Percentiles rank a stretch among this genome's conserved stretches.
These are phyloP conservation scores for Penicillium sp. DNA, from an alignment of 2,329 filamentous ascomycete species.

Conservation along the genomic window DNA sequence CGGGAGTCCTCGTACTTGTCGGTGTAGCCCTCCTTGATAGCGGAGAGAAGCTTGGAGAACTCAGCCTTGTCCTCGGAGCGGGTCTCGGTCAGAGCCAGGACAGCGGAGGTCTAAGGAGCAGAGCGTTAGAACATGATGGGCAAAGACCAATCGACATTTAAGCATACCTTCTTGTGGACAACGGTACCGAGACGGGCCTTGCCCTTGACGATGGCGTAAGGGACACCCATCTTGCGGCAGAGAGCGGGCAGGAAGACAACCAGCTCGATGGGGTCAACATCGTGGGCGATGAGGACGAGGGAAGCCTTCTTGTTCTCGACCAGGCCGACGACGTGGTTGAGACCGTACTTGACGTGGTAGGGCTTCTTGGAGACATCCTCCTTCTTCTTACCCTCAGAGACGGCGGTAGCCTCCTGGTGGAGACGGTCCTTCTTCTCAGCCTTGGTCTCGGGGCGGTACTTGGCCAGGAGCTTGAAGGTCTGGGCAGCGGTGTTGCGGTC, in stretches of 20 bases:
- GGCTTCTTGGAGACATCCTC: slow-evolving; percentile 99
- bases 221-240: slow-evolving; percentile 99
- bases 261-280: slow-evolving; percentile 98
- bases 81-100: slow-evolving; percentile 92
- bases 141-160: background rate
- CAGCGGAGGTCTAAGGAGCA: slow-evolving; percentile 73
- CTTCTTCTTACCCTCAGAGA: slow-evolving; percentile 99
- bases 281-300: slow-evolving; percentile 96
- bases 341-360: slow-evolving; percentile 98
- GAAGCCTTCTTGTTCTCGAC: slow-evolving; percentile 99
- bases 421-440: slow-evolving; percentile 99
- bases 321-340: slow-evolving; percentile 97
- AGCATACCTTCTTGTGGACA: slow-evolving; percentile 79
- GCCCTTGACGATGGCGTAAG: slow-evolving; percentile 99
- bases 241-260: slow-evolving; percentile 98
- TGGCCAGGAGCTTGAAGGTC: slow-evolving; percentile 98
- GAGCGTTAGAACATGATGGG: slow-evolving; percentile 23
- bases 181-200: slow-evolving; percentile 98
- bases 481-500: slow-evolving; percentile 95
- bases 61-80: slow-evolving; percentile 97
- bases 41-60: slow-evolving; percentile 90
- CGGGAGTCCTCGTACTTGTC: slow-evolving; percentile 90
- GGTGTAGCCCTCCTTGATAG: slow-evolving; percentile 96
- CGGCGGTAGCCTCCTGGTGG: slow-evolving; percentile 93
- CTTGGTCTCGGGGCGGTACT: slow-evolving; percentile 99